Evolutionary conservation across 805 yeast species (phyloP), one percentile per base, ranked within the genome.

Genomic region (Hanseniaspora singularis): DNA sequence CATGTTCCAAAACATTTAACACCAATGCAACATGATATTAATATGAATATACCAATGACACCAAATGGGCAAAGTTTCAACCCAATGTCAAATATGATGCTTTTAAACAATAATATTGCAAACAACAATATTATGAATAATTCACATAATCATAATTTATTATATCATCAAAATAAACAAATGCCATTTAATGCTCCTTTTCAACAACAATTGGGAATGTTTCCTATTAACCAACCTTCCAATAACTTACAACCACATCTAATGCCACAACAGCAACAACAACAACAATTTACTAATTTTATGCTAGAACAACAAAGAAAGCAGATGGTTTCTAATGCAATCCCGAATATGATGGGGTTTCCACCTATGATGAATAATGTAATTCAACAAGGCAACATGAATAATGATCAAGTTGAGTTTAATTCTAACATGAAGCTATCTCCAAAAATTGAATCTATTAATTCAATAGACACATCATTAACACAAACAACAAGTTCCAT

Each of bases 71-170:
- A 14, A n/a, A 22, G 9, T 14, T 27, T 12, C 33, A 41, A 33
- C 26, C 32, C 23, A 19, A 42, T 33, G 39, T 27, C 26, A n/a
- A 39, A 20, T 15, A 39, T 39, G 34, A 39, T 39, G 42, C 42
- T n/a, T n/a, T n/a, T n/a, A n/a, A n/a, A n/a, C n/a, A n/a, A n/a
- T n/a, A n/a, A 18, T 26, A 12, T 16, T 27, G 11, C 40, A 38
- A 27, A 26, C 10, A 6, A 24, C 30, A 16, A 16, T 16, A n/a
- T n/a, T n/a, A n/a, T n/a, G n/a, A n/a, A n/a, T n/a, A n/a, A n/a
- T n/a, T n/a, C n/a, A n/a, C n/a, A n/a, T n/a, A n/a, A n/a, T n/a
- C n/a, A n/a, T n/a, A n/a, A n/a, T 8, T 33, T 18, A 15, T 2
- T 16, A 23, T 33, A n/a, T 38, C 33, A 31, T 18, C 32, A 19